Evolutionary conservation across 1,139 yeast genomes (phyloP).

Genomic region (Taphrina sp.): DNA sequence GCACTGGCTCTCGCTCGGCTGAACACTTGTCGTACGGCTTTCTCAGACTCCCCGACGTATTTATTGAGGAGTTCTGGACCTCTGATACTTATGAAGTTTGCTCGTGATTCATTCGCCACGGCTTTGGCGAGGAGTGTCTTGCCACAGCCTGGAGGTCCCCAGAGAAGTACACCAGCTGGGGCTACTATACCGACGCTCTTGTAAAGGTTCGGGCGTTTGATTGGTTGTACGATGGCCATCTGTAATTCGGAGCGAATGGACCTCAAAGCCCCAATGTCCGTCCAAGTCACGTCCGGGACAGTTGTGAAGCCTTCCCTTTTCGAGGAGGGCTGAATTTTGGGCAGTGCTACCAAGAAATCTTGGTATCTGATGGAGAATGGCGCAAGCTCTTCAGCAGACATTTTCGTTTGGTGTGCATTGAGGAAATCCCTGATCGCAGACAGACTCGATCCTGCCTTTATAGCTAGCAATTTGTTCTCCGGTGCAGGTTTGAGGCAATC

Average conservation of each 20-base stretch:
- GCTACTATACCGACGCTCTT: conserved; percentile 91
- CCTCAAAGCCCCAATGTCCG: conserved; percentile 84
- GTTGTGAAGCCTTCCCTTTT: conserved; percentile 99
- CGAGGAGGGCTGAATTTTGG: conserved; percentile 94
- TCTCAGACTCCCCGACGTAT: conserved; percentile 94
- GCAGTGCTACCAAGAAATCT: conserved; percentile 81
- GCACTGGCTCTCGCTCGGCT: conserved; percentile 90
- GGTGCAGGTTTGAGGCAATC: conserved; percentile 3
- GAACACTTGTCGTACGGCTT: conserved; percentile 93
- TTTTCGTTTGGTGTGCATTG: conserved; percentile 70
- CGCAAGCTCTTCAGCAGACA: conserved; percentile 68
- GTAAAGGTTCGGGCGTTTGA: conserved; percentile 85
- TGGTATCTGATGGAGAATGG: conserved; percentile 71
- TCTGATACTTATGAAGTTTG: conserved; percentile 89
- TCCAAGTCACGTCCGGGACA: conserved; percentile 97
- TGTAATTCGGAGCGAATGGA: conserved; percentile 83
- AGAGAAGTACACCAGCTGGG: conserved; percentile 92
- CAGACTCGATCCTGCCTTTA: neutral
- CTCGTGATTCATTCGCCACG: conserved; percentile 94
- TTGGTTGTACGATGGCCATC: conserved; percentile 97
- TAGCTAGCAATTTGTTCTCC: neutral
- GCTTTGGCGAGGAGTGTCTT: conserved; percentile 94
- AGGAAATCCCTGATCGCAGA: conserved; percentile 70
- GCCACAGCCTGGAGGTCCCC: conserved; percentile 99
- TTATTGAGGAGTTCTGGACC: conserved; percentile 94